Percentiles rank a stretch among this genome's conserved stretches.
These are phyloP conservation scores for Purshia tridentata DNA, from an alignment of 306 rosid species.

Conservation along the genomic window DNA sequence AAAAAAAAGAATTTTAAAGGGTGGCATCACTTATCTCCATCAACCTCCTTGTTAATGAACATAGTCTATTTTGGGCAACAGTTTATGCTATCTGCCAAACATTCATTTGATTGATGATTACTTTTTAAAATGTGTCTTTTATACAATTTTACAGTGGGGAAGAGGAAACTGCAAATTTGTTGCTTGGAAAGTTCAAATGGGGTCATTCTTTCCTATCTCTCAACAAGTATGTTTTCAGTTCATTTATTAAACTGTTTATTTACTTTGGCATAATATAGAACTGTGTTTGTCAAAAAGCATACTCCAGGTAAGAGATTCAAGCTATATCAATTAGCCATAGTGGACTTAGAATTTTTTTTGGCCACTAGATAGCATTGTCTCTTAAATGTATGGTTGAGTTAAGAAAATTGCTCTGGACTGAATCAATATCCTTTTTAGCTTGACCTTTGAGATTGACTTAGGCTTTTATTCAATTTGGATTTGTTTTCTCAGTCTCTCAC, in stretches of 20 bases:
- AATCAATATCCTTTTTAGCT: background rate
- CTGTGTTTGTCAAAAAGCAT: constrained; percentile 1
- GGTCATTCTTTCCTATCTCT: constrained; percentile 89
- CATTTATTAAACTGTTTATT: background rate
- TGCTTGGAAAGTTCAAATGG: constrained; percentile 97
- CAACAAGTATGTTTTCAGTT: constrained; percentile 53
- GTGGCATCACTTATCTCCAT: background rate
- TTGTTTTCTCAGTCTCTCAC: background rate
- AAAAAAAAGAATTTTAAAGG: background rate
- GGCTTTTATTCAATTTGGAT: background rate
- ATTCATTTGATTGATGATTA: background rate
- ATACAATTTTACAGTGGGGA: constrained; percentile 69
- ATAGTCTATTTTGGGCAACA: constrained; percentile 7
- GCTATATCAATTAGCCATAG: constrained; percentile 8
- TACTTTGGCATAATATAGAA: background rate
- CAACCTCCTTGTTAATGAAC: constrained; percentile 8
- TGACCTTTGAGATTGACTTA: constrained; percentile 6
- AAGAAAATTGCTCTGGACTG: background rate
- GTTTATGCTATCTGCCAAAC: background rate
- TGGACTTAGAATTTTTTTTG: no score
- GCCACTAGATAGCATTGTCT: background rate
- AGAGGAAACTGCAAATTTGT: constrained; percentile 77
- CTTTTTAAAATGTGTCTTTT: background rate
- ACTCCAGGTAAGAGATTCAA: background rate
- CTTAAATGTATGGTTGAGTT: background rate